Conservation (phyloP, 306 rosid species). For the Begonia loranthoides region DNA sequence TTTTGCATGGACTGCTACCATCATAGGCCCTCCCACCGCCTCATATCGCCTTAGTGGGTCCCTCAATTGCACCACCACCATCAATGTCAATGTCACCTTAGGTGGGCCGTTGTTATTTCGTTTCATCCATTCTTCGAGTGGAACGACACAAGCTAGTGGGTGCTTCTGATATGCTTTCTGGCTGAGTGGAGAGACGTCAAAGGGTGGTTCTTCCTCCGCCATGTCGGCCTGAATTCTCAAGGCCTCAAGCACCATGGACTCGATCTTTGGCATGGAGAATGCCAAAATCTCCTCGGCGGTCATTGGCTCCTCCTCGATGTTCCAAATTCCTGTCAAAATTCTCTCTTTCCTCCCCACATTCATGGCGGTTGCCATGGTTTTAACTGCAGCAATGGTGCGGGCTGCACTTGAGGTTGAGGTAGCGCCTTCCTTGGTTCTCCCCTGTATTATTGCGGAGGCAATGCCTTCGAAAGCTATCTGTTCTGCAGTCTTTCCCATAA, state of each 20-base stretch:
- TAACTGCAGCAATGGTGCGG: constrained; percentile 46
- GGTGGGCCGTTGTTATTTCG: constrained; percentile 11
- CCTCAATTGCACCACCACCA: constrained; percentile 53
- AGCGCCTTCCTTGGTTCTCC: constrained; percentile 85
- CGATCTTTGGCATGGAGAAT: constrained; percentile 59
- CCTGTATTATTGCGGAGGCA: constrained; percentile 76
- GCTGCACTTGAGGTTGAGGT: constrained; percentile 85
- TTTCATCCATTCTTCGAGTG: constrained; percentile 64
- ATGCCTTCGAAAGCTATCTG: constrained; percentile 95
- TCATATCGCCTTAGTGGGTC: constrained; percentile 72
- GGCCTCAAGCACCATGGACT: constrained; percentile 68
- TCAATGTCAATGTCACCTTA: constrained; percentile 26
- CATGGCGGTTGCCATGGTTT: constrained; percentile 47
- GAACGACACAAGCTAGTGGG: constrained; percentile 40
- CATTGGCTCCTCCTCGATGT: constrained; percentile 44
- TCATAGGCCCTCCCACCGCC: constrained; percentile 74
- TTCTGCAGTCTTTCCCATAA: constrained; percentile 84
- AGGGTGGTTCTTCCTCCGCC: constrained; percentile 88
- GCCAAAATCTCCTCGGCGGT: constrained; percentile 53
- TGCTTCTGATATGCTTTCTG: constrained; percentile 20
- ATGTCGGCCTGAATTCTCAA: constrained; percentile 69
- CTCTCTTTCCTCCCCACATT: constrained; percentile 67
- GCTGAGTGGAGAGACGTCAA: constrained; percentile 49
- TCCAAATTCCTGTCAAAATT: constrained; percentile 77
- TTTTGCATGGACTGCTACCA: constrained; percentile 47